Base-by-base conservation (phyloP, 345 rosid genomes). In the Triadica sebifera region DNA sequence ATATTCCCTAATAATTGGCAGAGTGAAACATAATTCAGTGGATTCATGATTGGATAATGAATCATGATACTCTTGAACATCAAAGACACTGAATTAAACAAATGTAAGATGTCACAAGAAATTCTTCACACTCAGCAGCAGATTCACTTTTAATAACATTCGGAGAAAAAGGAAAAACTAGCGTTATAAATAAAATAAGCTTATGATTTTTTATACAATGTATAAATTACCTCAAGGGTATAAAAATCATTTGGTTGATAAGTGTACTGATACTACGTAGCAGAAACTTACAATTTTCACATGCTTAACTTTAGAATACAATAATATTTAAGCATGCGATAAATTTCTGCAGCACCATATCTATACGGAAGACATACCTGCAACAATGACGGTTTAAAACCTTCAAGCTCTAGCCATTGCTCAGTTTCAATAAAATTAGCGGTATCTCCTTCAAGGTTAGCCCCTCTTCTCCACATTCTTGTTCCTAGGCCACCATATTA, bases 381-480 rank as follows among this genome's bases (percentile, higher is more conserved):
- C 86, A 94, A 80, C 67, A 93, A 72, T 64, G 98, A 91, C 71
- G 88, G 89, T 81, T 70, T 87, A 81, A 80, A 87, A 84, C 93
- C 93, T 81, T 87, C 85, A 67, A 72, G 49, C 82, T 94, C 96
- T 66, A 94, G 58, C 72, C 92, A 45, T 74, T 94, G 98, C 84
- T 94, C 98, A 61, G 97, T 84, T 87, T 94, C 98, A 64, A 94
- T 88, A 75, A 89, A 94, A 83, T 94, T 94, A 74, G 98, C 98
- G 69, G 90, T 74, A 80, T 94, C 98, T 57, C 98, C 98, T 72
- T 92, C 93, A 57, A 94, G 88, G 78, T 94, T 94, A 63, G 97
- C 98, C 79, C 98, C 98, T 84, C 98, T 89, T 84, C 98, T 89
- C 98, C 98, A 94, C 98, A 94, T 94, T 72, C 98, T 85, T 69